Conservation (phyloP, 2,329 filamentous ascomycete species). For the Blastomyces silverae region DNA sequence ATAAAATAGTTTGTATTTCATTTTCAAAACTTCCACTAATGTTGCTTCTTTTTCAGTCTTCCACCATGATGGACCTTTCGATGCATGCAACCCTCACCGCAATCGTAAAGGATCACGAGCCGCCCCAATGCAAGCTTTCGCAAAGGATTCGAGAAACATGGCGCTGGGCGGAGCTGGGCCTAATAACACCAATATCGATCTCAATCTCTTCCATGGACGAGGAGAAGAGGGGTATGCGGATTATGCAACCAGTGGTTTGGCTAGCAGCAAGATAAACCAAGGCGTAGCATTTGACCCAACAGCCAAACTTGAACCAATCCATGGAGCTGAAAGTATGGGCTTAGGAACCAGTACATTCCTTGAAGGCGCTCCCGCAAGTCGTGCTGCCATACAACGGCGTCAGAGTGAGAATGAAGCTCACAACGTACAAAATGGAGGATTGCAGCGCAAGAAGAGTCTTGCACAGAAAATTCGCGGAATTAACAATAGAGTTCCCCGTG, state of each 20-base stretch:
- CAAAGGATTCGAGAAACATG: conserved; percentile 88
- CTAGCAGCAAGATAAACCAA: conserved; percentile 36
- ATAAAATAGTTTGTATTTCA: not conserved
- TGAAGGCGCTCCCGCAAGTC: conserved; percentile 83
- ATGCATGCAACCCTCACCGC: conserved; percentile 89
- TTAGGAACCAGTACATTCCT: conserved; percentile 92
- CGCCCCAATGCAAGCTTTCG: conserved; percentile 94
- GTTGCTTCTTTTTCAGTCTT: conserved; percentile 56
- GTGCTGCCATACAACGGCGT: conserved; percentile 66
- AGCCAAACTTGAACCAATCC: conserved; percentile 61
- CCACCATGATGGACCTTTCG: conserved; percentile 95
- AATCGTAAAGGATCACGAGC: conserved; percentile 76
- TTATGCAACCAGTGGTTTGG: conserved; percentile 48
- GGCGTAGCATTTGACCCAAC: conserved; percentile 58
- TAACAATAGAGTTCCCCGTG: conserved; percentile 54
- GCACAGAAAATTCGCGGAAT: conserved; percentile 86
- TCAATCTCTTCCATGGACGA: conserved; percentile 79
- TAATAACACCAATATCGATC: conserved; percentile 70
- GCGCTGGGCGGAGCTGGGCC: conserved; percentile 81
- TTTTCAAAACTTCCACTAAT: conserved; percentile 5
- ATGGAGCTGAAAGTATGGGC: conserved; percentile 76
- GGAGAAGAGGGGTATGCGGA: conserved; percentile 83
- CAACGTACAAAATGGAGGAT: conserved; percentile 45
- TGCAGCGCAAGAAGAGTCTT: conserved; percentile 89
- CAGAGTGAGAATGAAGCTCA: conserved; percentile 59